A percentile compares a stretch with the other conserved stretches of the same genome.
phyloP scores from a whole-genome alignment of 305 asterid genomes.

The Fraxinus paxiana region DNA sequence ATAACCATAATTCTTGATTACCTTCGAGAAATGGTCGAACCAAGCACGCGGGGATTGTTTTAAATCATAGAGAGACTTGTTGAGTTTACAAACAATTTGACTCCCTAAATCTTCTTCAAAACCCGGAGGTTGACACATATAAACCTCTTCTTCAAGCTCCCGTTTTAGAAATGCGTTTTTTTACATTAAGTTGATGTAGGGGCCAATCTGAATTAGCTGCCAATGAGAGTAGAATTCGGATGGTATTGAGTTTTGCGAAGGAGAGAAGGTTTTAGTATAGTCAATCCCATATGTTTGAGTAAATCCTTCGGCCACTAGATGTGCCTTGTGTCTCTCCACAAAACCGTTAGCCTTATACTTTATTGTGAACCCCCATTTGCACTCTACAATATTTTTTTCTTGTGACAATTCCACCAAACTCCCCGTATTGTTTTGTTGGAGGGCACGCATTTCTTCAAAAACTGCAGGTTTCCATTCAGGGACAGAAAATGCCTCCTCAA shows the following conservation, averaged over 20 bases:
- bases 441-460: background rate
- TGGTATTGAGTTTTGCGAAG: background rate
- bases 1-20: background rate
- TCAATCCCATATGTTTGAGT: too few relatives aligned
- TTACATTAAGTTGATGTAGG: too few relatives aligned
- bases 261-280: background rate
- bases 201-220: too few relatives aligned
- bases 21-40: background rate
- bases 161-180: background rate
- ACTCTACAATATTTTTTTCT: background rate
- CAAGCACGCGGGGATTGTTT: background rate
- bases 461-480: background rate
- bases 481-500: background rate
- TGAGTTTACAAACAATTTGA: background rate
- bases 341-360: background rate
- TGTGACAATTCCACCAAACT: background rate
- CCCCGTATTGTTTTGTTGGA: background rate
- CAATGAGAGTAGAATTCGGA: too few relatives aligned
- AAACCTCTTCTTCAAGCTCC: background rate
- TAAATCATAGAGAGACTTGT: background rate
- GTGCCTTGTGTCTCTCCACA: background rate
- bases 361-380: background rate
- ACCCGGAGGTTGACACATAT: background rate
- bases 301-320: background rate
- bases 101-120: background rate